Evolutionary conservation across 352 stramenopile genomes (phyloP), one percentile per base, ranked within the genome.

Genomic region (Globisporangium viniferum): DNA sequence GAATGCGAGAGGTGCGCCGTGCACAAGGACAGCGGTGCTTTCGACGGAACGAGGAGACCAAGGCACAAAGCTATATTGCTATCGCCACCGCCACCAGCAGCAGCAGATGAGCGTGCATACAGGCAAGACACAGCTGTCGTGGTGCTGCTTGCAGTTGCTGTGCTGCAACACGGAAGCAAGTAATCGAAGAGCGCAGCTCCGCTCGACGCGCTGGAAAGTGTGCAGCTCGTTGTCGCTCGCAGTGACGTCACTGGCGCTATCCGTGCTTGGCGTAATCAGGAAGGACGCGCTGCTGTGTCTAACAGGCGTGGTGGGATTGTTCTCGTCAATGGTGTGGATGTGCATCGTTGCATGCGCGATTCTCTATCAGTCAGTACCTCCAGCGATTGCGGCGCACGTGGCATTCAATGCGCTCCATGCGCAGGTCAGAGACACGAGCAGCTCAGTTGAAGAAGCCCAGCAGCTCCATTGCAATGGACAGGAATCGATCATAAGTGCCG

Each of bases 1-100:
- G 55, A 35, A 44, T 20, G 31, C 62, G 12, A 57, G 51, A 5
- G 62, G 68, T 5, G 22, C 27, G 18, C 33, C 14, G 20, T 73
- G 68, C 62, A 70, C 67, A 33, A 53, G 67, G 5, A 72, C 67
- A 35, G 53, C 62, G 3, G n/a, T 57, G 67, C 24, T 66, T 12
- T 18, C 56, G 8, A 10, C 10, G 9, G 14, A 68, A 9, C 2
- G 2, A 10, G 29, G 49, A 9, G 27, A 59, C 6, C 10, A 33
- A 33, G 15, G 14, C 14, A 10, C 22, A 49, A 41, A 31, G 44
- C 7, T 63, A n/a, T 73, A 46, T 15, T 73, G 68, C 35, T 66
- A 70, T 22, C 62, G 68, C 0, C 68, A 73, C 39, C 44, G 41
- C 14, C 48, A 66, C 14, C 62, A 70, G 27, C 36, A 44, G 20